phyloP scores from a whole-genome alignment of 345 rosid species.

The Eutrema yunnanense region DNA sequence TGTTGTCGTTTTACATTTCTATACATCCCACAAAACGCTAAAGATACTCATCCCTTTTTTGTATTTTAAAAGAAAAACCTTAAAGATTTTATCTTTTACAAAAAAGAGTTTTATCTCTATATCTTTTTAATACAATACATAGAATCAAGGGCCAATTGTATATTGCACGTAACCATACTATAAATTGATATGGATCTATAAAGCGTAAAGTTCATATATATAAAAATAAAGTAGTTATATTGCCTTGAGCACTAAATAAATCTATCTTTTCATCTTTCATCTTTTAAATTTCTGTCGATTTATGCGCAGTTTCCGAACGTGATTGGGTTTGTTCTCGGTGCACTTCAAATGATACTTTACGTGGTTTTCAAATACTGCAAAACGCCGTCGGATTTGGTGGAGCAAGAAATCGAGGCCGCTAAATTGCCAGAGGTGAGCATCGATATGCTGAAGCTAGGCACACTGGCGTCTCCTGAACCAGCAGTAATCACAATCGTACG shows the following conservation, averaged over 20 bases:
- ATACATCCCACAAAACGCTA: conserved; percentile 8
- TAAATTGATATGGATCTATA: background rate
- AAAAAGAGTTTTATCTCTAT: conserved; percentile 10
- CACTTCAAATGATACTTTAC: conserved; percentile 51
- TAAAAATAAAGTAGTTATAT: conserved; percentile 3
- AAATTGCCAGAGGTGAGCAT: conserved; percentile 26
- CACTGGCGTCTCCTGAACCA: conserved; percentile 23
- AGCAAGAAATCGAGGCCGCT: conserved; percentile 26
- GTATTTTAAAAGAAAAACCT: conserved; percentile 7
- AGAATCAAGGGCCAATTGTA: background rate
- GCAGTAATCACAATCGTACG: conserved; percentile 4
- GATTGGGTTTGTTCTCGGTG: conserved; percentile 43
- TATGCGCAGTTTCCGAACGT: conserved; percentile 45
- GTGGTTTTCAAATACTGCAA: conserved; percentile 38
- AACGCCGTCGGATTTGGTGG: conserved; percentile 28
- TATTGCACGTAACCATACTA: conserved; percentile 12
- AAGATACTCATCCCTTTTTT: background rate
- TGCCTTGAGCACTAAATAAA: conserved; percentile 20
- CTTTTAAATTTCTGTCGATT: background rate
- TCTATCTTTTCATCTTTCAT: background rate
- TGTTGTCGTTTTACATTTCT: conserved; percentile 22
- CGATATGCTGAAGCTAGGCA: conserved; percentile 25
- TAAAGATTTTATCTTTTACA: conserved; percentile 1
- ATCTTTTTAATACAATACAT: background rate
- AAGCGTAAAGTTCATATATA: conserved; percentile 16